Conservation (phyloP, 805 yeast species). For the Yarrowia keelungensis region DNA sequence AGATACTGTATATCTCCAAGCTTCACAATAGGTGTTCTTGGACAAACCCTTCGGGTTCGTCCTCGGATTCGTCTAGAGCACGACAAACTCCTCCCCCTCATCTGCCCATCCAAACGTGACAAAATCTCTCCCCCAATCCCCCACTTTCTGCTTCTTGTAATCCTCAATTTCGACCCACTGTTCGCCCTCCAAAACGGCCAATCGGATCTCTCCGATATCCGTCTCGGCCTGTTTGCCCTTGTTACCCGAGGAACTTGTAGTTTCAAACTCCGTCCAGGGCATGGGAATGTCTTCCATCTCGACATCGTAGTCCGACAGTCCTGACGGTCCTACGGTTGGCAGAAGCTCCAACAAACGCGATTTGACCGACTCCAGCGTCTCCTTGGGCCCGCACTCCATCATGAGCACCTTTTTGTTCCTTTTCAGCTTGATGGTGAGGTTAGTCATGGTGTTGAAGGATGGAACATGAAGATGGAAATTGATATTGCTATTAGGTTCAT, state of each 20-base stretch:
- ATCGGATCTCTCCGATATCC: constrained; percentile 11
- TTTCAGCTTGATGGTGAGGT: constrained; percentile 14
- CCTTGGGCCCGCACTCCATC: constrained; percentile 11
- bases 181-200: constrained; percentile 22
- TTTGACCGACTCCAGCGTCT: background rate
- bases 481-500: no score
- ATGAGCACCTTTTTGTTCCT: constrained; percentile 19
- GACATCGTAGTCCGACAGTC: background rate
- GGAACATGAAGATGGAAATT: no score
- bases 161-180: constrained; percentile 23
- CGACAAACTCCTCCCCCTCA: constrained; percentile 33
- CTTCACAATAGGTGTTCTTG: no score
- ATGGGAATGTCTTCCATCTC: constrained; percentile 19
- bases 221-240: constrained; percentile 25
- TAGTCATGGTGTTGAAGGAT: background rate
- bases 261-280: constrained; percentile 25
- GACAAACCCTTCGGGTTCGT: background rate
- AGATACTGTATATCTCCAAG: no score
- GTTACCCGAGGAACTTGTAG: background rate
- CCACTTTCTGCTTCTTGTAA: constrained; percentile 3
- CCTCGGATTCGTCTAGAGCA: background rate
- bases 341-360: background rate
- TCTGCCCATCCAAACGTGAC: constrained; percentile 20
- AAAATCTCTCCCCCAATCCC: constrained; percentile 5
- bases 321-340: constrained; percentile 9